phyloP scores from a whole-genome alignment of 805 yeast species.

The Candida gorgasii region DNA sequence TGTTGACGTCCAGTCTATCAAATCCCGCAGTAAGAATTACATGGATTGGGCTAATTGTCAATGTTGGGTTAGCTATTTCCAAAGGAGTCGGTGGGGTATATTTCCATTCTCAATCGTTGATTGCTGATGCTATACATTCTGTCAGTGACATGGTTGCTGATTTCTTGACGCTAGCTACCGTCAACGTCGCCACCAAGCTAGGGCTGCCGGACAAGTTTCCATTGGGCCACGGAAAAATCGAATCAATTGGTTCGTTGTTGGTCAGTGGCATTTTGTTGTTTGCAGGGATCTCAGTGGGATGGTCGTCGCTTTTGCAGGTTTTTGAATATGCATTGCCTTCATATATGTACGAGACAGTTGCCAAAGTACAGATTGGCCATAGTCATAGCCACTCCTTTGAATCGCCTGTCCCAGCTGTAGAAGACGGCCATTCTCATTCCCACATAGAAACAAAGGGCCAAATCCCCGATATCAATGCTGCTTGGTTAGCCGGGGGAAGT shows the following conservation, averaged over 20 bases:
- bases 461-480: conserved; percentile 77
- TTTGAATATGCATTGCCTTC: conserved; percentile 69
- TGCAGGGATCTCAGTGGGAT: conserved; percentile 91
- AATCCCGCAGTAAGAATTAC: conserved; percentile 93
- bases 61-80: conserved; percentile 80
- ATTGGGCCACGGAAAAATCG: conserved; percentile 89
- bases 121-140: conserved; percentile 96
- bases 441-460: conserved; percentile 22
- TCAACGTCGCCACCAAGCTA: conserved; percentile 63
- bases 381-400: conserved; percentile 50
- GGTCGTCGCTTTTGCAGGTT: conserved; percentile 72
- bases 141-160: conserved; percentile 89
- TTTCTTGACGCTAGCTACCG: conserved; percentile 84
- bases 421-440: conserved; percentile 16
- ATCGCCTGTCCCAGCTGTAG: conserved; percentile 15
- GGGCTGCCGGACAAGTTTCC: conserved; percentile 69
- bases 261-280: conserved; percentile 80
- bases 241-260: conserved; percentile 86
- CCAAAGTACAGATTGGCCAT: conserved; percentile 49
- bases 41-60: conserved; percentile 84
- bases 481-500: conserved; percentile 92
- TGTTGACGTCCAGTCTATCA: conserved; percentile 32
- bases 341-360: conserved; percentile 53
- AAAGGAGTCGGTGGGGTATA: conserved; percentile 88
- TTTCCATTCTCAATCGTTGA: conserved; percentile 90